Conservation (phyloP, 1,139 yeast species). For the Yamadazyma sp. region DNA sequence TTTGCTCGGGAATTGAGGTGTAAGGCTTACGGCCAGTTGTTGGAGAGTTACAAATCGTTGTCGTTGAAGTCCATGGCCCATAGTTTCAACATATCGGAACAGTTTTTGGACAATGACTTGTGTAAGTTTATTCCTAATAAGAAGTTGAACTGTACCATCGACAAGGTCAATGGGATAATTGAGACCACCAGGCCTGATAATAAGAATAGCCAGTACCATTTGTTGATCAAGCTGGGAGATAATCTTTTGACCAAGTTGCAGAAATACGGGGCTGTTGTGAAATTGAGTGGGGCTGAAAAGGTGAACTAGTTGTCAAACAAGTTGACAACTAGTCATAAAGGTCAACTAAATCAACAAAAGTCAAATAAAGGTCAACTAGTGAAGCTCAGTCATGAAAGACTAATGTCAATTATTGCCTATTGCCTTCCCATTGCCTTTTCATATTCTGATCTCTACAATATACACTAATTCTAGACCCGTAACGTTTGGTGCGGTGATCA, state of each 20-base stretch:
- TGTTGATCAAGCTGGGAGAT: slow-evolving; percentile 89
- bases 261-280: slow-evolving; percentile 96
- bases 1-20: slow-evolving; percentile 92
- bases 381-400: not conserved
- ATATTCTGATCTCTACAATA: too few relatives aligned
- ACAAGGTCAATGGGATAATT: slow-evolving; percentile 91
- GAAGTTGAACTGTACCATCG: slow-evolving; percentile 92
- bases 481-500: too few relatives aligned
- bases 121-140: slow-evolving; percentile 91
- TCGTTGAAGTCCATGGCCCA: slow-evolving; percentile 91
- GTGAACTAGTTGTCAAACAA: slow-evolving; percentile 21
- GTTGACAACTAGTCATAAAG: too few relatives aligned
- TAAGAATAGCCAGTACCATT: slow-evolving; percentile 91
- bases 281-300: slow-evolving; percentile 88
- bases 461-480: too few relatives aligned
- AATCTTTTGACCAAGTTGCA: slow-evolving; percentile 89
- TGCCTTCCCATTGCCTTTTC: too few relatives aligned
- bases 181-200: slow-evolving; percentile 96
- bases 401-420: too few relatives aligned
- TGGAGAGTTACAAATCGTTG: slow-evolving; percentile 91
- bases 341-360: too few relatives aligned
- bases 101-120: slow-evolving; percentile 78
- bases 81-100: slow-evolving; percentile 84
- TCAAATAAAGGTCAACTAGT: not conserved
- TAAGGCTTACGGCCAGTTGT: slow-evolving; percentile 89